A percentile compares a stretch with the other conserved stretches of the same genome.
These are phyloP conservation scores for Cicer pinnatifidum DNA, from an alignment of 306 rosid species.

Conservation along the genomic window DNA sequence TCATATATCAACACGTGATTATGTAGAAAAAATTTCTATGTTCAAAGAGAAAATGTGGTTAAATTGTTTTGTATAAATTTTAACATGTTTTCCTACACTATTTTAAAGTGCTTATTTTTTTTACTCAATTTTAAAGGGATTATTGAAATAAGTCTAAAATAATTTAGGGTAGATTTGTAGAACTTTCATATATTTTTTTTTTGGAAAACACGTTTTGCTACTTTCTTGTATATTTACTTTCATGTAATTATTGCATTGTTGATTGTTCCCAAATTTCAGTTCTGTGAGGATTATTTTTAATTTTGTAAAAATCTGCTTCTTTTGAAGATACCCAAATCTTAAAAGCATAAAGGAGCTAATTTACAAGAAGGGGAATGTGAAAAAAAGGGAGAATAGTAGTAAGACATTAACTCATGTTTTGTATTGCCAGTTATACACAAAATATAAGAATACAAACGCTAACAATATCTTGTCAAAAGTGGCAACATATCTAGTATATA, in stretches of 20 bases:
- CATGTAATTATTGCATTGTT: background rate
- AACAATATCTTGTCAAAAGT: too few relatives aligned
- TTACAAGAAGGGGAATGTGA: constrained; percentile 74
- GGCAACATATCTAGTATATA: too few relatives aligned
- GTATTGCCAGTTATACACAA: too few relatives aligned
- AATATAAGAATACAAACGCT: too few relatives aligned
- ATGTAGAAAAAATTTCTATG: background rate
- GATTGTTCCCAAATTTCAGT: background rate
- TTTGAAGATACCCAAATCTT: constrained; percentile 75
- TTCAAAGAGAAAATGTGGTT: background rate
- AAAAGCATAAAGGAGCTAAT: constrained; percentile 78
- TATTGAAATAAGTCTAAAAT: background rate
- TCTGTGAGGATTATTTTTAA: background rate
- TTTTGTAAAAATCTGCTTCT: constrained; percentile 33
- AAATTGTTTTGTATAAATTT: background rate
- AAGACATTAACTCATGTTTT: too few relatives aligned
- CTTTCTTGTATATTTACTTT: background rate
- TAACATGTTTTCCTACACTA: background rate
- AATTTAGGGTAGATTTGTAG: background rate
- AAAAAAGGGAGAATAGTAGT: background rate
- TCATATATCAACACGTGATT: background rate
- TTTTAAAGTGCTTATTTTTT: background rate
- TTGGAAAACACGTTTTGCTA: constrained; percentile 6
- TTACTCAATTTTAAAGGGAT: background rate
- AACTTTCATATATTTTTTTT: background rate